A percentile compares a stretch with the other conserved stretches of the same genome.
Evolutionary conservation across 176 grass and related monocot species (phyloP).

Genomic region (Cenchrus fungigraminus): DNA sequence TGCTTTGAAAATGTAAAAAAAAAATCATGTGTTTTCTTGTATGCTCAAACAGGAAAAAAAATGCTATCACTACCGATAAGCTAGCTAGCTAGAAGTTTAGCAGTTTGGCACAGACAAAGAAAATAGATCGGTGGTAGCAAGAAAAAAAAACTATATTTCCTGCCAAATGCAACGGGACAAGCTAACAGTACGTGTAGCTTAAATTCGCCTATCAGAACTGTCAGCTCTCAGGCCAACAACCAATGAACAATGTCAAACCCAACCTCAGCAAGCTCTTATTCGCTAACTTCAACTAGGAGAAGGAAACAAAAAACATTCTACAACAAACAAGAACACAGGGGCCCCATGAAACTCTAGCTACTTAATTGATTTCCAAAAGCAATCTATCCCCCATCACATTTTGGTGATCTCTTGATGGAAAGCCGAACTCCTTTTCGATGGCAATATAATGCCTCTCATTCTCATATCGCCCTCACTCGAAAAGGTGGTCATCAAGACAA

Average conservation of each 20-base stretch:
- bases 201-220: not conserved
- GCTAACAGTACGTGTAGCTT: not conserved
- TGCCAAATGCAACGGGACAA: conserved; percentile 17
- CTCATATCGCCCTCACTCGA: not conserved
- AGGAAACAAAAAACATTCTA: not conserved
- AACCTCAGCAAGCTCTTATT: conserved; percentile 12
- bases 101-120: not conserved
- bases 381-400: not conserved
- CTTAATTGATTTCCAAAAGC: not conserved
- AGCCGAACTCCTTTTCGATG: conserved; percentile 2
- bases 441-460: conserved; percentile 6
- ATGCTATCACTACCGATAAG: no score
- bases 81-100: not conserved
- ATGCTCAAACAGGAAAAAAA: no score
- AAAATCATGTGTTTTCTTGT: no score
- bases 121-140: not conserved
- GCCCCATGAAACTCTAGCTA: not conserved
- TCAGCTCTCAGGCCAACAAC: not conserved
- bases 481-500: not conserved
- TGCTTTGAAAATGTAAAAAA: no score
- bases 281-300: not conserved
- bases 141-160: not conserved
- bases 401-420: not conserved
- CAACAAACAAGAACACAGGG: not conserved
- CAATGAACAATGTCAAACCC: conserved; percentile 26